Conservation (phyloP, 1,139 yeast genomes). For the Yamadazyma diospyri region DNA sequence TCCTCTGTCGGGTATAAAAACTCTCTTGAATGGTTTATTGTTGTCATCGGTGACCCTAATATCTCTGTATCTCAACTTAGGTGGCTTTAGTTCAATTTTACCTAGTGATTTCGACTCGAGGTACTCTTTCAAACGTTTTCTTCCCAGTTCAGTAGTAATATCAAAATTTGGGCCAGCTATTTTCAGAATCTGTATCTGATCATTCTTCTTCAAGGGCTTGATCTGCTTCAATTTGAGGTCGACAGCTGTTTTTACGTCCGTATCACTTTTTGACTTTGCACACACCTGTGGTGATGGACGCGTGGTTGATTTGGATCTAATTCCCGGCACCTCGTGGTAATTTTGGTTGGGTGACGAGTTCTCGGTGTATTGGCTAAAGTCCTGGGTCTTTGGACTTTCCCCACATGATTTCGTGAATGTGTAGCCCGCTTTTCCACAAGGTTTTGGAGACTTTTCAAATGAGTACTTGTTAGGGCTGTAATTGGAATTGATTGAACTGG, state of each 20-base stretch:
- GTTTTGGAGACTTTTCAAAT: not conserved
- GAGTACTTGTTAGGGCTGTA: not conserved
- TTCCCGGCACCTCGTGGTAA: no score
- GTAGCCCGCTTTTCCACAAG: not conserved
- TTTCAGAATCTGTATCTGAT: not conserved
- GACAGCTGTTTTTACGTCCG: no score
- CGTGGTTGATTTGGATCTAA: not conserved
- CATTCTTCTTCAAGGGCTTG: not conserved
- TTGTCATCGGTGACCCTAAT: constrained; percentile 21
- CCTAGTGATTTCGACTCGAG: not conserved
- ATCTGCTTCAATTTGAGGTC: no score
- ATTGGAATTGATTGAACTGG: no score
- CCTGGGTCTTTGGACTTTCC: not conserved
- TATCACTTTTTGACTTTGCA: not conserved
- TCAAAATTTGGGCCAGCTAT: not conserved
- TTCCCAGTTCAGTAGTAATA: not conserved
- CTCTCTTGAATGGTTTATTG: constrained; percentile 39
- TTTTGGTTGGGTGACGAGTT: not conserved
- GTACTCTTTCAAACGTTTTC: no score
- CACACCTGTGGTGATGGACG: no score
- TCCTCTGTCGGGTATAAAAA: constrained; percentile 51
- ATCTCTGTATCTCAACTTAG: constrained; percentile 14
- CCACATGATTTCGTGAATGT: no score
- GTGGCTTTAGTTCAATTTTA: not conserved
- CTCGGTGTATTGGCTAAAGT: not conserved